Percentiles rank a stretch among this genome's conserved stretches.
Evolutionary conservation across 257 asterid species (phyloP).

Genomic region (Solanum chiquidenum): DNA sequence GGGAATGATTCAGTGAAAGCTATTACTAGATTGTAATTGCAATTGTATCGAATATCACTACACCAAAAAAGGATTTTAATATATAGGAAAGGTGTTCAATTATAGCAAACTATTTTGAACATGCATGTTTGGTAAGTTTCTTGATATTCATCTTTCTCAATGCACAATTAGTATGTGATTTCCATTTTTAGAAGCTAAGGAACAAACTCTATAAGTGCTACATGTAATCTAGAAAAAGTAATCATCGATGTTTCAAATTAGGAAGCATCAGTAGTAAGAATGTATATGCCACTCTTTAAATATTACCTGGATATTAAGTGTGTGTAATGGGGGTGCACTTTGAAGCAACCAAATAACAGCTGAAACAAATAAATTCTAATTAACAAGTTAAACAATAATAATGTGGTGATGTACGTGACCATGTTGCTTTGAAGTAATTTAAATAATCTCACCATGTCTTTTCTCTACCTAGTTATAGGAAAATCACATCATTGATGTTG

Average conservation of each 20-base stretch:
- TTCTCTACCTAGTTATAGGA: too few relatives aligned
- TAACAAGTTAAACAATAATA: too few relatives aligned
- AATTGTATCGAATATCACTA: neutral
- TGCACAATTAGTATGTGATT: neutral
- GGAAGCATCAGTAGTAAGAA: neutral
- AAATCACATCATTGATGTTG: too few relatives aligned
- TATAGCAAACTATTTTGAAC: neutral
- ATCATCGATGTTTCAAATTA: neutral
- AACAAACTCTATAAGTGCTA: neutral
- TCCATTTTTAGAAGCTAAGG: neutral
- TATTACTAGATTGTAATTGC: neutral
- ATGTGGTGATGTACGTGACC: too few relatives aligned
- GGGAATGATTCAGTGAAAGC: neutral
- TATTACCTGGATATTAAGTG: neutral
- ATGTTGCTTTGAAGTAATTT: neutral
- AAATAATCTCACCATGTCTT: too few relatives aligned
- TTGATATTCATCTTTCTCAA: neutral
- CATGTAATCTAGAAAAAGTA: neutral
- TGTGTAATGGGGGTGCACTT: neutral
- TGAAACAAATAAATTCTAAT: neutral
- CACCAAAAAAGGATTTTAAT: neutral
- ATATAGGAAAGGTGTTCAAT: neutral
- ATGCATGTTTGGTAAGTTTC: neutral
- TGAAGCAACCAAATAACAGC: neutral
- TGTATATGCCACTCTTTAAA: neutral